Conservation (phyloP, 495 filamentous ascomycete species). For the Trichocladium uniseriatum region DNA sequence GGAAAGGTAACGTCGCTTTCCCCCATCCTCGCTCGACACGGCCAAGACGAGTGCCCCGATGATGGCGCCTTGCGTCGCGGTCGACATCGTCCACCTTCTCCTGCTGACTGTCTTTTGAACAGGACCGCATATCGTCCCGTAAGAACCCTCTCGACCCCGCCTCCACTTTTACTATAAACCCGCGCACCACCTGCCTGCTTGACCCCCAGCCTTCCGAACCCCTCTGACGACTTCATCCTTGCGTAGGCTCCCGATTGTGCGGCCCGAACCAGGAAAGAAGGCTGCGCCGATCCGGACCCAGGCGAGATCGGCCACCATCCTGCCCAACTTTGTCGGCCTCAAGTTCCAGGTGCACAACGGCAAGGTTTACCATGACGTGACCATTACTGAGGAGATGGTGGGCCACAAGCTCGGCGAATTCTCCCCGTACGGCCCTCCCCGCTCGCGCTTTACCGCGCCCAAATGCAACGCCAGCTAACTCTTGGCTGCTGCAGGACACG, state of each 20-base stretch:
- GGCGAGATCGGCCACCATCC: constrained; percentile 83
- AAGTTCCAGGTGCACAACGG: constrained; percentile 93
- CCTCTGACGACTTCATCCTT: constrained; percentile 8
- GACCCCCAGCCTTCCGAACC: neutral
- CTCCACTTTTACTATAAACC: neutral
- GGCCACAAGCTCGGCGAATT: constrained; percentile 97
- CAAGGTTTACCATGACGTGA: constrained; percentile 81
- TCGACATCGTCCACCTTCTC: neutral
- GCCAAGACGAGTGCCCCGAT: neutral
- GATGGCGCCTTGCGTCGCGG: no score
- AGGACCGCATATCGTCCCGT: constrained; percentile 67
- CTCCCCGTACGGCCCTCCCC: constrained; percentile 57
- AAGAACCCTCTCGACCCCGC: constrained; percentile 23
- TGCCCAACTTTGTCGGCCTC: constrained; percentile 91
- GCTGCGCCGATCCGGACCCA: constrained; percentile 74
- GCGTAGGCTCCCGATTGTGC: constrained; percentile 51
- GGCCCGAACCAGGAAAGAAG: constrained; percentile 51
- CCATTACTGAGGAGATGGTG: constrained; percentile 95
- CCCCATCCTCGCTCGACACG: neutral
- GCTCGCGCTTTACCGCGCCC: neutral
- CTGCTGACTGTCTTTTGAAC: neutral
- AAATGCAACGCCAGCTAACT: constrained; percentile 1
- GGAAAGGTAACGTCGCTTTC: constrained; percentile 44
- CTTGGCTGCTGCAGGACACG: constrained; percentile 54
- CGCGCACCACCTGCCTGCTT: neutral